A percentile compares a stretch with the other conserved stretches of the same genome.
These are phyloP conservation scores for Colletotrichum tabaci DNA, from an alignment of 2,329 filamentous ascomycete species.

Conservation along the genomic window DNA sequence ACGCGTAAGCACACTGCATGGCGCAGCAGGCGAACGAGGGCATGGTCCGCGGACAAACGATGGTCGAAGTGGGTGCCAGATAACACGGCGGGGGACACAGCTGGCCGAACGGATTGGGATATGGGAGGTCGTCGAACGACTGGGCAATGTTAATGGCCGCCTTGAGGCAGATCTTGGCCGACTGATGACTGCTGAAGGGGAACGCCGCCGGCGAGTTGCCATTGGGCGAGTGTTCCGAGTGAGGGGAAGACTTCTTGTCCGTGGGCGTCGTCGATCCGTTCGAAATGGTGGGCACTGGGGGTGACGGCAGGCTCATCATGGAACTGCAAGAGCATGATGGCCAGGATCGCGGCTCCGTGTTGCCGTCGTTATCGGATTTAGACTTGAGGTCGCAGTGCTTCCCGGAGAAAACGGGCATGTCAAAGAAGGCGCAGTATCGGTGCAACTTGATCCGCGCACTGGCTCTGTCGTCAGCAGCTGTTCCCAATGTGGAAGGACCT, in stretches of 20 bases:
- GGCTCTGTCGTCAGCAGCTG: conserved; percentile 4
- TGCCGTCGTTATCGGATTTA: conserved; percentile 46
- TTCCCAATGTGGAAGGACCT: not conserved
- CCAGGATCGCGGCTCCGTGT: conserved; percentile 51
- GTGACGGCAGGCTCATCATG: conserved; percentile 47
- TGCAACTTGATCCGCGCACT: conserved; percentile 68
- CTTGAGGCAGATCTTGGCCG: conserved; percentile 64
- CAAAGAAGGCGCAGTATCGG: conserved; percentile 66
- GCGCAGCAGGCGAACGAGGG: conserved; percentile 62
- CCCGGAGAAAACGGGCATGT: conserved; percentile 63
- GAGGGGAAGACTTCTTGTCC: conserved; percentile 43
- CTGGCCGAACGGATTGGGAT: conserved; percentile 58
- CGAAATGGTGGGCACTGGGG: conserved; percentile 48
- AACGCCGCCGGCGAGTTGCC: conserved; percentile 46
- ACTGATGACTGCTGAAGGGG: conserved; percentile 63
- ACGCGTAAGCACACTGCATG: conserved; percentile 62
- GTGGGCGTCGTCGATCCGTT: conserved; percentile 47
- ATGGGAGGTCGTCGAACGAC: conserved; percentile 62
- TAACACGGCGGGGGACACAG: conserved; percentile 52
- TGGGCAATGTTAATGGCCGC: conserved; percentile 64
- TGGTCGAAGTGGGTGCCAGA: conserved; percentile 53
- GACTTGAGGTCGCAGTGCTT: conserved; percentile 65
- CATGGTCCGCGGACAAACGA: conserved; percentile 61
- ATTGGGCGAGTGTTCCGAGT: conserved; percentile 36
- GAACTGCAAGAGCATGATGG: conserved; percentile 54